These are phyloP conservation scores for Boletellus sp. DNA, from an alignment of 768 basidiomycete species.

Conservation along the genomic window DNA sequence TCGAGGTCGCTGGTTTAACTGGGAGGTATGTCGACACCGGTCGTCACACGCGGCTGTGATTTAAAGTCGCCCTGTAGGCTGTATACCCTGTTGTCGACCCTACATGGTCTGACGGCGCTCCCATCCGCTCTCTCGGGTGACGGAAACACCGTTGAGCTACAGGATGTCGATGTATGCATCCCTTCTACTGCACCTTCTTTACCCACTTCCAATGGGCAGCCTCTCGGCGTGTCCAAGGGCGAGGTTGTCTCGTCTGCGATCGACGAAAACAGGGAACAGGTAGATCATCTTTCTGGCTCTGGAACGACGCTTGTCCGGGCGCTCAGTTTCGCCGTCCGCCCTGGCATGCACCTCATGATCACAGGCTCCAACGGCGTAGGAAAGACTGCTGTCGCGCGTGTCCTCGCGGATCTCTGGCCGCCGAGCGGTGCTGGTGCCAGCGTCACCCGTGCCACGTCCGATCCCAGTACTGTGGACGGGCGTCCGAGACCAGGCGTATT, in stretches of 20 bases:
- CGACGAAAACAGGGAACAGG: slow-evolving; percentile 14
- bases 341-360: slow-evolving; percentile 88
- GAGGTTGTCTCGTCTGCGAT: neutral
- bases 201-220: neutral
- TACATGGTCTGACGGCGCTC: slow-evolving; percentile 67
- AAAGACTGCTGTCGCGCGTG: slow-evolving; percentile 84
- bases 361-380: slow-evolving; percentile 92
- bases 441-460: slow-evolving; percentile 30
- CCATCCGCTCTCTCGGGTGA: slow-evolving; percentile 35
- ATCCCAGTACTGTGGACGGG: slow-evolving; percentile 30
- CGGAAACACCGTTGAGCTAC: slow-evolving; percentile 53
- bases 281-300: slow-evolving; percentile 19
- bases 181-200: slow-evolving; percentile 32
- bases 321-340: slow-evolving; percentile 57
- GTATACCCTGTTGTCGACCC: slow-evolving; percentile 81
- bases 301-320: slow-evolving; percentile 58
- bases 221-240: neutral
- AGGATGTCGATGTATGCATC: slow-evolving; percentile 68
- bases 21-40: slow-evolving; percentile 33
- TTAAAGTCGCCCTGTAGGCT: slow-evolving; percentile 44
- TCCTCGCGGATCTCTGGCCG: slow-evolving; percentile 88
- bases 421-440: slow-evolving; percentile 39
- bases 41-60: neutral
- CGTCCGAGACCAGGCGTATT: slow-evolving; percentile 51
- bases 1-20: slow-evolving; percentile 93